Percentiles rank a stretch among this genome's conserved stretches.
Conservation (phyloP, 495 filamentous ascomycete species). For the Neurospora sp. region DNA sequence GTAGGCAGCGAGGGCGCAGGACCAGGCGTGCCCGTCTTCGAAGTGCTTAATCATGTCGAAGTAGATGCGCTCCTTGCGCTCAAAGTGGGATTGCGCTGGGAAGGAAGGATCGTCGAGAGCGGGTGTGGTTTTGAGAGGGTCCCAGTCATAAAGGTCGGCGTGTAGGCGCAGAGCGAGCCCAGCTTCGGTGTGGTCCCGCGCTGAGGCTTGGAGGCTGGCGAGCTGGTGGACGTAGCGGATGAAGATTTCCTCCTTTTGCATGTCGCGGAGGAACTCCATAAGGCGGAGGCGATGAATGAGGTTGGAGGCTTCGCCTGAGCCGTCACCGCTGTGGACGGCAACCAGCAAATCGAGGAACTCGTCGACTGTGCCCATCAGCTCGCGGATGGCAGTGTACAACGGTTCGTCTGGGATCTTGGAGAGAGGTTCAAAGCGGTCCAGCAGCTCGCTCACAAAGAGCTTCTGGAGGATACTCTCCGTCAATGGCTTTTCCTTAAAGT, state of each 20-base stretch:
- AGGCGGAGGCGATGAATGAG: slow-evolving; percentile 79
- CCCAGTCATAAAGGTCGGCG: slow-evolving; percentile 90
- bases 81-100: slow-evolving; percentile 79
- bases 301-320: slow-evolving; percentile 62
- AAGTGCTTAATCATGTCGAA: slow-evolving; percentile 91
- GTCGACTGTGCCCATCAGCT: slow-evolving; percentile 72
- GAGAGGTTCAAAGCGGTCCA: slow-evolving; percentile 68
- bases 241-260: slow-evolving; percentile 96
- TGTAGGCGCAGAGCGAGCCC: slow-evolving; percentile 84
- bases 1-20: slow-evolving; percentile 80
- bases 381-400: slow-evolving; percentile 63
- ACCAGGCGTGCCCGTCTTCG: slow-evolving; percentile 88
- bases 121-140: slow-evolving; percentile 55
- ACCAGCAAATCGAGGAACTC: slow-evolving; percentile 86
- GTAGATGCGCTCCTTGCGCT: slow-evolving; percentile 85
- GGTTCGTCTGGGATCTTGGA: slow-evolving; percentile 56
- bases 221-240: slow-evolving; percentile 94
- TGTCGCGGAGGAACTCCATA: slow-evolving; percentile 95
- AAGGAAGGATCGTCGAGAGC: slow-evolving; percentile 63
- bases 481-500: slow-evolving; percentile 81
- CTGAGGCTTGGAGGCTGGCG: slow-evolving; percentile 62
- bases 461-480: slow-evolving; percentile 87
- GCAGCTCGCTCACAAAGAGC: slow-evolving; percentile 78
- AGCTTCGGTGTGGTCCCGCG: slow-evolving; percentile 78
- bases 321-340: slow-evolving; percentile 77